phyloP scores from a whole-genome alignment of 805 yeast species.

The Ogataea sp. region DNA sequence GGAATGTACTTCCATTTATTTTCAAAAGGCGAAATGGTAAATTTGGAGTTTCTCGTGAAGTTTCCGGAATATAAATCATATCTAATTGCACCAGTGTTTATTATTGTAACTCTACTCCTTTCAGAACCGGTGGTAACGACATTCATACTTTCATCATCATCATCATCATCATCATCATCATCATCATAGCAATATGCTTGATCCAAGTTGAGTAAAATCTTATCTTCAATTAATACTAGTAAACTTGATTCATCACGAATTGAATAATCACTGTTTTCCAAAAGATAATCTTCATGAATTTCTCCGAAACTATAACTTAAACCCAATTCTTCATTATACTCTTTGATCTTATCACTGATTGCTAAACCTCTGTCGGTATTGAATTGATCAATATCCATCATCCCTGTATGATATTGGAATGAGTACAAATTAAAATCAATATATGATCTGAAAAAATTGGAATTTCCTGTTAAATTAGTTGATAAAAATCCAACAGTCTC shows the following conservation, averaged over 20 bases:
- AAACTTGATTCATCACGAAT: slow-evolving; percentile 44
- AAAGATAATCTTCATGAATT: slow-evolving; percentile 59
- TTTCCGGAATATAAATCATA: slow-evolving; percentile 83
- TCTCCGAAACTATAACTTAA: slow-evolving; percentile 53
- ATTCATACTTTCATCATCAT: slow-evolving; percentile 10
- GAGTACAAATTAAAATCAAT: slow-evolving; percentile 76
- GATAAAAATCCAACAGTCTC: slow-evolving; percentile 91
- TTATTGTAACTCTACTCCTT: slow-evolving; percentile 45
- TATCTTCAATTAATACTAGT: slow-evolving; percentile 29
- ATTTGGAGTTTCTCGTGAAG: slow-evolving; percentile 73
- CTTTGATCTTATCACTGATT: slow-evolving; percentile 35
- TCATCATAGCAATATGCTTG: not conserved
- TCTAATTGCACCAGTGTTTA: slow-evolving; percentile 84
- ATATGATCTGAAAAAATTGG: slow-evolving; percentile 49
- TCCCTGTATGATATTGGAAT: slow-evolving; percentile 52
- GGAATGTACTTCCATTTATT: slow-evolving; percentile 69
- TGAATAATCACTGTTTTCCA: slow-evolving; percentile 55
- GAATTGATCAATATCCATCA: slow-evolving; percentile 24
- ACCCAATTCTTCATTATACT: slow-evolving; percentile 37
- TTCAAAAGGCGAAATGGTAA: slow-evolving; percentile 76
- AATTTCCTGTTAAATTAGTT: slow-evolving; percentile 30
- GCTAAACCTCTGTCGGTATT: slow-evolving; percentile 47
- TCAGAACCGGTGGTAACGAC: slow-evolving; percentile 6
- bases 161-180: slow-evolving; percentile 13
- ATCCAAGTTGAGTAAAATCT: slow-evolving; percentile 2